phyloP scores from a whole-genome alignment of 2,329 filamentous ascomycete genomes.

The Penicillium psychrosexuale region DNA sequence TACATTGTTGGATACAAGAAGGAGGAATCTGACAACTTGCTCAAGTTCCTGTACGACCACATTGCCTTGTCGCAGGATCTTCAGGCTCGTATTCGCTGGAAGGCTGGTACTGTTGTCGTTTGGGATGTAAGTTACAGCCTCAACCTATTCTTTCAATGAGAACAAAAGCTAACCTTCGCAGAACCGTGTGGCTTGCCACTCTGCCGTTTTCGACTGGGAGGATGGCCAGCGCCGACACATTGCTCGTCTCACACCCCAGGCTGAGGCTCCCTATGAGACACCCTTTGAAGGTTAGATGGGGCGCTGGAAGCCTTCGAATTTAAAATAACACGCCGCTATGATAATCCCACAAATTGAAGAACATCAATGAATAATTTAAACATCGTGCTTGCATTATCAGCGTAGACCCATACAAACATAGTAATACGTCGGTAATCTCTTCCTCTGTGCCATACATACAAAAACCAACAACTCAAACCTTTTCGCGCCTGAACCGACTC shows the following conservation, averaged over 20 bases:
- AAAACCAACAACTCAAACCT: background rate
- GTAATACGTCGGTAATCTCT: background rate
- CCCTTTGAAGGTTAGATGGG: slow-evolving; percentile 44
- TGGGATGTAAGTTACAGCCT: slow-evolving; percentile 61
- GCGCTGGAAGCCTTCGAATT: background rate
- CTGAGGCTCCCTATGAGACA: slow-evolving; percentile 73
- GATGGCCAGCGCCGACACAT: slow-evolving; percentile 74
- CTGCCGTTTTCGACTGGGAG: slow-evolving; percentile 78
- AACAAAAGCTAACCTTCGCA: slow-evolving; percentile 21
- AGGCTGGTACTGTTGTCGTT: slow-evolving; percentile 73
- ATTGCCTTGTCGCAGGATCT: slow-evolving; percentile 69
- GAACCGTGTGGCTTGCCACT: slow-evolving; percentile 75
- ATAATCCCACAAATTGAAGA: background rate
- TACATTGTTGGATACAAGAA: slow-evolving; percentile 80
- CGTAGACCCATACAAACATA: too few species aligned
- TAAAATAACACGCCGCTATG: background rate
- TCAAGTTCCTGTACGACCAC: slow-evolving; percentile 76
- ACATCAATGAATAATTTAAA: background rate
- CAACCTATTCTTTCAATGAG: background rate
- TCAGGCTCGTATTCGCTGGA: slow-evolving; percentile 74
- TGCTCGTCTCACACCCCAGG: slow-evolving; percentile 78
- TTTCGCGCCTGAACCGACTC: slow-evolving; percentile 41
- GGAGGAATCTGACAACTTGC: slow-evolving; percentile 74
- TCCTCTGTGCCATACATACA: background rate
- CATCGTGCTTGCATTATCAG: background rate